Evolutionary conservation across 78 protist genomes (phyloP).

Genomic region (Capsaspora owczarzaki): DNA sequence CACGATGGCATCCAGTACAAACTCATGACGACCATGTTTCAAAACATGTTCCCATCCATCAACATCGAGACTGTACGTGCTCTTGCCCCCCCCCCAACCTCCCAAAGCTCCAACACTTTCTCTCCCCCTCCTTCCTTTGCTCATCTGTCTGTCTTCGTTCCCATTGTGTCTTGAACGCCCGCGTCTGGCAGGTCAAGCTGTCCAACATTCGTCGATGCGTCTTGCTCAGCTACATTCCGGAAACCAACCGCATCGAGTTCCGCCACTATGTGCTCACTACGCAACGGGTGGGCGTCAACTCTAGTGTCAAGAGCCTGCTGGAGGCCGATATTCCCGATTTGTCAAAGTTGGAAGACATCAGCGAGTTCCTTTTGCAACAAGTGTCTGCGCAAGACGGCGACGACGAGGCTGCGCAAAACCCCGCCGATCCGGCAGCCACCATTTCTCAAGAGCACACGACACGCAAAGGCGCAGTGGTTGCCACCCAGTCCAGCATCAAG

Average conservation of each 20-base stretch:
- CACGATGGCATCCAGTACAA: constrained; percentile 40
- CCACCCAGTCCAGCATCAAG: neutral
- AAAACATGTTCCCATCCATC: constrained; percentile 77
- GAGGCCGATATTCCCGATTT: constrained; percentile 37
- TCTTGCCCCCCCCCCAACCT: too few relatives aligned
- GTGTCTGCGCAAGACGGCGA: constrained; percentile 18
- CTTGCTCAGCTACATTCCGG: constrained; percentile 40
- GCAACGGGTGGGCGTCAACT: constrained; percentile 47
- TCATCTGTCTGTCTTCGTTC: neutral
- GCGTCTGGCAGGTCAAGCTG: neutral
- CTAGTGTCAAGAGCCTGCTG: constrained; percentile 43
- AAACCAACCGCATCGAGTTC: constrained; percentile 38
- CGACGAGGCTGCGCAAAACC: too few relatives aligned
- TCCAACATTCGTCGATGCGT: constrained; percentile 4
- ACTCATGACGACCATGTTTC: constrained; percentile 59
- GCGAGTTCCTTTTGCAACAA: constrained; percentile 17
- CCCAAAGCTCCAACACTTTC: too few relatives aligned
- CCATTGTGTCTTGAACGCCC: neutral
- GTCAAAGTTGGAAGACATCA: constrained; percentile 38
- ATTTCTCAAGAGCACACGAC: constrained; percentile 12
- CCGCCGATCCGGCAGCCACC: too few relatives aligned
- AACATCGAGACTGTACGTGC: constrained; percentile 45
- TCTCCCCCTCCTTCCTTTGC: neutral
- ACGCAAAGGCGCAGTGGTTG: constrained; percentile 1
- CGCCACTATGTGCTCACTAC: constrained; percentile 50